Base-by-base conservation (phyloP, 805 yeast genomes). In the Grigorovia yakushimaensis region DNA sequence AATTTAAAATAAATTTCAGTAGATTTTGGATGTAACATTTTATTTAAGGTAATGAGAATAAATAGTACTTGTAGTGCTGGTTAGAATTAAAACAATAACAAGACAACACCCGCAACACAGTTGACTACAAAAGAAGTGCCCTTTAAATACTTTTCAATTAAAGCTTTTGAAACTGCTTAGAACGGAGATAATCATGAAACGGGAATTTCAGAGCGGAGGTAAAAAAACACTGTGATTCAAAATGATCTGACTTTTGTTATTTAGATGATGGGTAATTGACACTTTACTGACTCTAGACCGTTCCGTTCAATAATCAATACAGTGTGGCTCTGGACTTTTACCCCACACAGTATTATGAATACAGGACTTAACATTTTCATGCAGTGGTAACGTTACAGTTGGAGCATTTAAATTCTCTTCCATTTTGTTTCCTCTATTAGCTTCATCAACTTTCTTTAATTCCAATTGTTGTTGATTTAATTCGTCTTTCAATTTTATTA, bases 1-100 rank as follows among this genome's bases (percentile, higher is more conserved):
- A 84, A 69, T 7, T 67, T 68, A 52, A 77, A 71, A 22, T 59
- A 55, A 27, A 71, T 62, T 41, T 66, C 69, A 2, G 74, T 72
- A 40, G 61, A 51, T 44, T 53, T 58, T 55, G 64, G 64, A 51
- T 60, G 64, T 45, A 57, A 49, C 59, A 58, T 54, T 1, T 5
- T 21, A 18, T 18, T n/a, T n/a, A n/a, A n/a, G n/a, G n/a, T n/a
- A n/a, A n/a, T n/a, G n/a, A n/a, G n/a, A n/a, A n/a, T n/a, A n/a
- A n/a, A n/a, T n/a, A n/a, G n/a, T n/a, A n/a, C n/a, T n/a, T n/a
- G n/a, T n/a, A n/a, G n/a, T n/a, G n/a, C n/a, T n/a, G n/a, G n/a
- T n/a, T n/a, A n/a, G n/a, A n/a, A n/a, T n/a, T n/a, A n/a, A n/a
- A n/a, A n/a, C n/a, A n/a, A n/a, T n/a, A n/a, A n/a, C n/a, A n/a